Evolutionary conservation across 1,284 basidiomycete genomes (phyloP).

Genomic region (Malassezia caprae): DNA sequence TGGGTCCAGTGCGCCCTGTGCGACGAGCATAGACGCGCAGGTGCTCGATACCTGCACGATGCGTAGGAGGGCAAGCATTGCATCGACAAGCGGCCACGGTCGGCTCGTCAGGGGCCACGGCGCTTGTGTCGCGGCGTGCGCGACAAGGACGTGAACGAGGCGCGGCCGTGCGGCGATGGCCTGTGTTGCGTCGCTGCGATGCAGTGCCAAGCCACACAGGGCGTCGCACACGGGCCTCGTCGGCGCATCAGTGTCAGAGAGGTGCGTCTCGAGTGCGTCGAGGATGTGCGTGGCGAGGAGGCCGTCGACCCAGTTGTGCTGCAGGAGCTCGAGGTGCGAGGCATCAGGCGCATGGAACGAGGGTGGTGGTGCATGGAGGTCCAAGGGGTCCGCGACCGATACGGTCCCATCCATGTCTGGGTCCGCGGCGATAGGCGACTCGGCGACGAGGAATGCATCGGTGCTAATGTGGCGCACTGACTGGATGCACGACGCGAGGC

Average conservation of each 20-base stretch:
- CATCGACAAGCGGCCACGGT: slow-evolving; percentile 28
- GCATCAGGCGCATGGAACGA: slow-evolving; percentile 5
- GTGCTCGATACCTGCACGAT: slow-evolving; percentile 60
- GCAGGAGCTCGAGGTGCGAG: slow-evolving; percentile 12
- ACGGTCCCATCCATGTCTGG: slow-evolving; percentile 16
- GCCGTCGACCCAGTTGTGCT: slow-evolving; percentile 11
- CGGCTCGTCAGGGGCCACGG: slow-evolving; percentile 3
- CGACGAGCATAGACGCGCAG: slow-evolving; percentile 57
- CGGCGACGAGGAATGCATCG: not conserved
- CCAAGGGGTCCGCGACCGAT: not conserved
- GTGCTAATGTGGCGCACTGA: slow-evolving; percentile 10
- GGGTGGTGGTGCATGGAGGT: not conserved
- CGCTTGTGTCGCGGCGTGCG: slow-evolving; percentile 1
- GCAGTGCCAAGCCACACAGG: slow-evolving; percentile 1
- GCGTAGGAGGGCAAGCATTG: slow-evolving; percentile 57
- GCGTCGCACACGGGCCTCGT: not conserved
- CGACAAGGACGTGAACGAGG: slow-evolving; percentile 4
- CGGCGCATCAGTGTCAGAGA: not conserved
- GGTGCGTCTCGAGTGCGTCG: not conserved
- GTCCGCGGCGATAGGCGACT: slow-evolving; percentile 1
- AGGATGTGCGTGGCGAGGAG: not conserved
- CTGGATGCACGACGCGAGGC: slow-evolving; percentile 17
- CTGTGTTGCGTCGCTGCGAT: not conserved
- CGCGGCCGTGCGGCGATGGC: not conserved
- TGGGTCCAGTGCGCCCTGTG: slow-evolving; percentile 55